A percentile compares a stretch with the other conserved stretches of the same genome.
Conservation (phyloP, 495 filamentous ascomycete species). For the Aspergillus conjunctus region DNA sequence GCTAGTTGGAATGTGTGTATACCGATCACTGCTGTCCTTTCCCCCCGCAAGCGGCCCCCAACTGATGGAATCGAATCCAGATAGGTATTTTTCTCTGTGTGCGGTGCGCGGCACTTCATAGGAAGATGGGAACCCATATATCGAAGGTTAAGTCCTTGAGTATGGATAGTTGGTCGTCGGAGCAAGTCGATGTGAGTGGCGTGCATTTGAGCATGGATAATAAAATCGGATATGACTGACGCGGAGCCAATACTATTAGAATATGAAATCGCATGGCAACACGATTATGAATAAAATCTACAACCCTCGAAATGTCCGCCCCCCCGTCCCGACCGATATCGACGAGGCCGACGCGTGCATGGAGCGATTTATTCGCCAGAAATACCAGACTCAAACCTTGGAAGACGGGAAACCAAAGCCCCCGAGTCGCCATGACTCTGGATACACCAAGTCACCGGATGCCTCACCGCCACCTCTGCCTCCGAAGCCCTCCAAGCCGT, state of each 20-base stretch:
- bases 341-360: conserved; percentile 91
- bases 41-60: neutral
- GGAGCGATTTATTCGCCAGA: conserved; percentile 91
- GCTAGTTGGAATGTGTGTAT: conserved; percentile 94
- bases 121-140: conserved; percentile 95
- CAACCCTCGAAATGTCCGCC: conserved; percentile 80
- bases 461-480: conserved; percentile 77
- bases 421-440: conserved; percentile 45
- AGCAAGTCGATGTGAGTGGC: conserved; percentile 85
- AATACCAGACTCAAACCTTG: conserved; percentile 73
- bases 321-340: conserved; percentile 79
- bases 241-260: conserved; percentile 51
- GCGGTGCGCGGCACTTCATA: conserved; percentile 93
- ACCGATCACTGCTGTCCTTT: conserved; percentile 1
- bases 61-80: conserved; percentile 50
- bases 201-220: neutral
- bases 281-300: conserved; percentile 78
- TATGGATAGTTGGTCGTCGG: conserved; percentile 94
- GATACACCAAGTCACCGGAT: conserved; percentile 44
- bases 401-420: conserved; percentile 55
- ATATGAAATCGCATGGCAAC: conserved; percentile 92
- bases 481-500: conserved; percentile 76
- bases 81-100: conserved; percentile 96
- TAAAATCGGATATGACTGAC: conserved; percentile 11
- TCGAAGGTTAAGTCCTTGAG: conserved; percentile 98